These are phyloP conservation scores for Emergomyces orientalis DNA, from an alignment of 2,329 filamentous ascomycete species.

Conservation along the genomic window DNA sequence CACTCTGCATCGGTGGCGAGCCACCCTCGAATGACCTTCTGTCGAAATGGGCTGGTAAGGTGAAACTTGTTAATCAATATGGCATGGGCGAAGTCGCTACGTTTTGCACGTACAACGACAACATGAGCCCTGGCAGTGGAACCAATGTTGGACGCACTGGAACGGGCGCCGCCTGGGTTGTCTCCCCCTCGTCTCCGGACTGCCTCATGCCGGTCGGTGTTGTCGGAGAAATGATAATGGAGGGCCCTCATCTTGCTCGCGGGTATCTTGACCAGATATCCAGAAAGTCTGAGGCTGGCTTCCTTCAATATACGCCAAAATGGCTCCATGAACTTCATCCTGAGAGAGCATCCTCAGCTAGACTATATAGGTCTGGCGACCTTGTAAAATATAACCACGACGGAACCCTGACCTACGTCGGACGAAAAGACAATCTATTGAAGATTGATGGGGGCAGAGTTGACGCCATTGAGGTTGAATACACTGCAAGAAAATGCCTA, in stretches of 20 bases:
- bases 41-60: constrained; percentile 16
- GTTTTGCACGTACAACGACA: constrained; percentile 10
- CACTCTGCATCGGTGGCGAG: constrained; percentile 21
- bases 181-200: constrained; percentile 26
- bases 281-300: constrained; percentile 23
- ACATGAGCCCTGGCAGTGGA: constrained; percentile 3
- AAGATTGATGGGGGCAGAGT: constrained; percentile 78
- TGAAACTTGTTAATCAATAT: constrained; percentile 19
- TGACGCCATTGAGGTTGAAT: constrained; percentile 78
- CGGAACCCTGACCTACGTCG: constrained; percentile 68
- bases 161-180: constrained; percentile 23
- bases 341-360: constrained; percentile 50
- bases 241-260: constrained; percentile 30
- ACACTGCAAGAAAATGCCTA: constrained; percentile 25
- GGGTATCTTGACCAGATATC: constrained; percentile 34
- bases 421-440: constrained; percentile 68
- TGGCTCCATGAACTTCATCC: constrained; percentile 42
- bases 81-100: constrained; percentile 20
- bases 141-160: constrained; percentile 9
- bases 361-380: constrained; percentile 76
- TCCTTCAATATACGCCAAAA: constrained; percentile 45
- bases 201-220: constrained; percentile 30
- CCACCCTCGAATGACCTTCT: constrained; percentile 15
- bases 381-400: constrained; percentile 59
- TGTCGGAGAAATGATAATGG: constrained; percentile 29